Conservation (phyloP, 306 rosid species). For the Arachis stenosperma region DNA sequence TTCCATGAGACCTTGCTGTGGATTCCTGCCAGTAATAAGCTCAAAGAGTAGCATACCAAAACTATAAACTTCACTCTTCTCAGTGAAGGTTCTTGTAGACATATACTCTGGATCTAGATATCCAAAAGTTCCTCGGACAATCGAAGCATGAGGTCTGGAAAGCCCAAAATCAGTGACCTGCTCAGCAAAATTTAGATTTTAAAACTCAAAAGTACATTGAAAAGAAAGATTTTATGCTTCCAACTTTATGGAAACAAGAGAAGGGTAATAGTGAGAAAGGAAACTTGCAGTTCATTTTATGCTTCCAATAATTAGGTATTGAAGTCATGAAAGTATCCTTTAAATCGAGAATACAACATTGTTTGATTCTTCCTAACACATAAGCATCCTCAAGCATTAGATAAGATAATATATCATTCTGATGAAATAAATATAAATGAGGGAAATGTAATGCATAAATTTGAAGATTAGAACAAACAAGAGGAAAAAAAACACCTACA, state of each 20-base stretch:
- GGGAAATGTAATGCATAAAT: neutral
- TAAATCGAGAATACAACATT: neutral
- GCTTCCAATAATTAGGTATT: neutral
- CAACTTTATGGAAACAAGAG: neutral
- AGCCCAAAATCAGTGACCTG: conserved; percentile 60
- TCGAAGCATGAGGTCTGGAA: conserved; percentile 46
- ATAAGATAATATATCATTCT: no score
- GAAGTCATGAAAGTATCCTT: conserved; percentile 11
- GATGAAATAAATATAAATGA: no score
- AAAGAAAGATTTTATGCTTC: conserved; percentile 9
- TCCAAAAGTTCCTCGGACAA: conserved; percentile 50
- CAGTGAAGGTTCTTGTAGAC: conserved; percentile 52
- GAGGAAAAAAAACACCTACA: neutral
- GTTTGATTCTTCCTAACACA: no score
- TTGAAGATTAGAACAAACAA: neutral
- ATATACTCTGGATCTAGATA: conserved; percentile 55
- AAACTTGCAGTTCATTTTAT: conserved; percentile 12
- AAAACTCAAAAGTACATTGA: neutral
- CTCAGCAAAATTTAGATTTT: conserved; percentile 3
- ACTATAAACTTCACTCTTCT: conserved; percentile 64
- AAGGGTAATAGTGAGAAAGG: conserved; percentile 7
- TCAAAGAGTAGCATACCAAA: conserved; percentile 64
- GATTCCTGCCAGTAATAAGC: conserved; percentile 51
- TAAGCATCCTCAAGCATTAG: no score
- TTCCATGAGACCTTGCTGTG: conserved; percentile 61